Conservation (phyloP, 2,329 filamentous ascomycete species). For the Lachnellula willkommii region DNA sequence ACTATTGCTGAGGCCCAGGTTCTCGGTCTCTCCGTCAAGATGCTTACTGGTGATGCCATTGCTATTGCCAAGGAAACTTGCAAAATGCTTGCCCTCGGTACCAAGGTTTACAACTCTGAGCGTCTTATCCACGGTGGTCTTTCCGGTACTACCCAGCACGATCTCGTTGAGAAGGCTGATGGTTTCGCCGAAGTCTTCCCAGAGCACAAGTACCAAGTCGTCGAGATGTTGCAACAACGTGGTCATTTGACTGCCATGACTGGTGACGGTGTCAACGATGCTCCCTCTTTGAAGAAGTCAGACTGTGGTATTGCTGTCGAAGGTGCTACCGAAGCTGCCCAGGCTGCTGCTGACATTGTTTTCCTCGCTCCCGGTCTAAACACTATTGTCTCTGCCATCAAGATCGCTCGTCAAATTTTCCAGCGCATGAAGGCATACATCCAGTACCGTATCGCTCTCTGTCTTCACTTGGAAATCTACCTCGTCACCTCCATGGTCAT, state of each 20-base stretch:
- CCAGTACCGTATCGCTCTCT: constrained; percentile 89
- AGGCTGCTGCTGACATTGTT: constrained; percentile 87
- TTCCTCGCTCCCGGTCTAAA: constrained; percentile 88
- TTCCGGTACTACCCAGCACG: constrained; percentile 66
- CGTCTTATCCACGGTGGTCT: constrained; percentile 73
- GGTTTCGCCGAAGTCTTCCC: constrained; percentile 94
- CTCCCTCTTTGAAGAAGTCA: constrained; percentile 86
- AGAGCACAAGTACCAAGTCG: constrained; percentile 92
- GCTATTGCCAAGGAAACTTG: constrained; percentile 77
- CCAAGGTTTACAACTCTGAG: constrained; percentile 77
- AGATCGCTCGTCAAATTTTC: constrained; percentile 92
- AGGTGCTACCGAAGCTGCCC: constrained; percentile 84
- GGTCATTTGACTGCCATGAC: constrained; percentile 94
- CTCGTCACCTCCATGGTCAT: constrained; percentile 73
- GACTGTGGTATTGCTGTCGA: constrained; percentile 94
- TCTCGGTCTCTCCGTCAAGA: constrained; percentile 73
- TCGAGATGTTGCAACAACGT: constrained; percentile 90
- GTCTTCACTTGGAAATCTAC: constrained; percentile 82
- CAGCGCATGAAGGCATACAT: constrained; percentile 97
- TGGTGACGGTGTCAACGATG: constrained; percentile 93
- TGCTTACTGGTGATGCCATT: constrained; percentile 76
- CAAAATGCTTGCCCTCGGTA: constrained; percentile 74
- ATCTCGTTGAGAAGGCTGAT: constrained; percentile 80
- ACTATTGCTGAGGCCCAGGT: constrained; percentile 72
- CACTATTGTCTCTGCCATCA: constrained; percentile 86